Percentiles rank a stretch among this genome's conserved stretches.
Evolutionary conservation across 83 land plant genomes (phyloP).

Genomic region (Picea abies): DNA sequence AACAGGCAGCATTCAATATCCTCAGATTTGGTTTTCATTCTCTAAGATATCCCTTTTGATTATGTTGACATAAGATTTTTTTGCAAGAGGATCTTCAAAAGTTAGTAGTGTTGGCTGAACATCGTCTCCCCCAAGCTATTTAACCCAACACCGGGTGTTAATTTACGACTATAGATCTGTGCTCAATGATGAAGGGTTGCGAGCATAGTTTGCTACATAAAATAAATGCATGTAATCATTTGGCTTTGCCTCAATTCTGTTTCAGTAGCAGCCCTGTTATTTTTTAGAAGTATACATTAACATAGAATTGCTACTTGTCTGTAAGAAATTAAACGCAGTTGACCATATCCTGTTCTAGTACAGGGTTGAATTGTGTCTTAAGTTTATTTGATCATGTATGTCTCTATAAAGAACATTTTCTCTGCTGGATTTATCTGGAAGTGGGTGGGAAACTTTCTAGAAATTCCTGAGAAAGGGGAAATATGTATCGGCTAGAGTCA

Average conservation of each 20-base stretch:
- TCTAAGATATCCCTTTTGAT: slow-evolving; percentile 12
- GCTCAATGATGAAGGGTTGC: background rate
- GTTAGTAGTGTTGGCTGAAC: slow-evolving; percentile 3
- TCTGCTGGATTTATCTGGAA: background rate
- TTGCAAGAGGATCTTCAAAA: slow-evolving; percentile 3
- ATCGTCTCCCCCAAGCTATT: background rate
- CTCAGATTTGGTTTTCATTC: background rate
- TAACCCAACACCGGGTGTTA: background rate
- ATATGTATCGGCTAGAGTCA: background rate
- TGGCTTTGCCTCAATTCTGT: background rate
- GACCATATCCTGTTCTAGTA: background rate
- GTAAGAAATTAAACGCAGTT: background rate
- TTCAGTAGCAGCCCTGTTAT: background rate
- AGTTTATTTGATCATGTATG: background rate
- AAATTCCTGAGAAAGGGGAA: background rate
- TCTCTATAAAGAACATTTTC: background rate
- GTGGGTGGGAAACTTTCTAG: background rate
- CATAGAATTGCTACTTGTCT: background rate
- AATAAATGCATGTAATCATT: slow-evolving; percentile 12
- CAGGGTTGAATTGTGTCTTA: background rate
- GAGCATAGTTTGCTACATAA: background rate
- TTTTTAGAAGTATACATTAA: background rate
- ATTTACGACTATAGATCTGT: slow-evolving; percentile 3
- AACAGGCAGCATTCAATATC: background rate
- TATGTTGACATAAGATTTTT: slow-evolving; percentile 7